Evolutionary conservation across 2,329 filamentous ascomycete species (phyloP), one percentile per base, ranked within the genome.

Genomic region (Pseudogymnoascus sp.): DNA sequence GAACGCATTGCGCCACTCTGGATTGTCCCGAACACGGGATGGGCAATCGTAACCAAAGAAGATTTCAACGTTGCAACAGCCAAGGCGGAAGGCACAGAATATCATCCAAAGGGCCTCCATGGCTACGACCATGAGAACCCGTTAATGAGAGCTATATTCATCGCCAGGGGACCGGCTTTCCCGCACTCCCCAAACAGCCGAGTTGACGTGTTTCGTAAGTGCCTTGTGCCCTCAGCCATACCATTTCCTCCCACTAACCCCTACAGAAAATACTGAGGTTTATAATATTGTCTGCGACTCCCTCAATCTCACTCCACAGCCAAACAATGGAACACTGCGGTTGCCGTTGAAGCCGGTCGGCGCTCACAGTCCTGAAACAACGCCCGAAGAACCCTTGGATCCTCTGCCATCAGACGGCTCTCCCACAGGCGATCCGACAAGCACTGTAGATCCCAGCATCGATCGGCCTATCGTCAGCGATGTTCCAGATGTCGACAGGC

Each of bases 231-330:
- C 8, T 14, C 8, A 2, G 21, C 49, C 4, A n/a, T 59, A 6
- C 41, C 12, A 19, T 52, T 62, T 49, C 7, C 59, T 38, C 60
- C 41, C 26, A 6, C 16, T 37, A 12, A 45, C 19, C 16, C 12
- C 2, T 60, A 7, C 68, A 93, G 90, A 97, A 83, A 97, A 97
- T 67, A 92, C 85, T 64, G 90, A 97, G 70, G 89, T 97, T 7
- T 97, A 97, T 77, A 96, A 96, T 70, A 90, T 97, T 65, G 76
- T 97, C 49, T 97, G 93, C 73, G 92, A 97, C 75, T 92, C 90
- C 0, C 76, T 97, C 26, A 87, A 88, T 11, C 78, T 97, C 63
- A 74, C 72, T 2, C 90, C 92, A 0, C 81, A 81, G 61, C 84
- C 90, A 0, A 97, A 96, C 73, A 97, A 97, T 71, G 93, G 93